These are phyloP conservation scores for Arthrobotrys megalospora DNA, from an alignment of 2,329 filamentous ascomycete genomes.

Conservation along the genomic window DNA sequence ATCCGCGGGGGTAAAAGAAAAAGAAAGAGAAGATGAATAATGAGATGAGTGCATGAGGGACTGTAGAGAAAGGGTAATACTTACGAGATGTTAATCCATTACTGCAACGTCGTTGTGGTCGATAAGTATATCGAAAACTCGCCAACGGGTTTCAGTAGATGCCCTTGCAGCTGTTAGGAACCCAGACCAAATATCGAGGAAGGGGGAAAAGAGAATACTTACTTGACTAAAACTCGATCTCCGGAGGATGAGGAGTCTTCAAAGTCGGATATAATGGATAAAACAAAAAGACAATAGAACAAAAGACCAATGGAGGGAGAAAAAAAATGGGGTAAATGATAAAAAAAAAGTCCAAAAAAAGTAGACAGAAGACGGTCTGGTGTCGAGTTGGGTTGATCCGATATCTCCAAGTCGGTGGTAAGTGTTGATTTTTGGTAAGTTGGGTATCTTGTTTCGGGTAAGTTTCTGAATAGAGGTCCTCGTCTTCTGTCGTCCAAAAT, in stretches of 20 bases:
- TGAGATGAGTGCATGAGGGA: no score
- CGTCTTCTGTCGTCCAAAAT: slow-evolving; percentile 1
- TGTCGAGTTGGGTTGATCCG: not conserved
- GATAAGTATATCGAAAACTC: not conserved
- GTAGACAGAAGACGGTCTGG: not conserved
- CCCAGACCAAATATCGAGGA: not conserved
- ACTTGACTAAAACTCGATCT: slow-evolving; percentile 13
- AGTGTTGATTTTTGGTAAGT: slow-evolving; percentile 2
- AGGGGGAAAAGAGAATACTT: not conserved
- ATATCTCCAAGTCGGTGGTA: slow-evolving; percentile 7
- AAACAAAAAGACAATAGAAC: not conserved
- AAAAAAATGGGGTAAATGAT: not conserved
- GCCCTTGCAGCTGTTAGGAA: not conserved
- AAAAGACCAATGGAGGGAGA: not conserved
- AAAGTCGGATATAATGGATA: not conserved
- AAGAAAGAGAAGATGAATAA: not conserved
- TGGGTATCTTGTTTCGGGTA: not conserved
- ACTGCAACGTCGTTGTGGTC: not conserved
- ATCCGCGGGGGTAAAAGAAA: no score
- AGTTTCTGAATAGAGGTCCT: not conserved
- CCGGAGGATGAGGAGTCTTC: not conserved
- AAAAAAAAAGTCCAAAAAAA: not conserved
- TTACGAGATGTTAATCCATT: slow-evolving; percentile 19
- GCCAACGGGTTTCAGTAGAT: not conserved
- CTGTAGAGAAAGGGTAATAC: not conserved